Percentiles rank a stretch among this genome's conserved stretches.
These are phyloP conservation scores for Fusarium cyanostomum DNA, from an alignment of 2,329 filamentous ascomycete genomes.

Conservation along the genomic window DNA sequence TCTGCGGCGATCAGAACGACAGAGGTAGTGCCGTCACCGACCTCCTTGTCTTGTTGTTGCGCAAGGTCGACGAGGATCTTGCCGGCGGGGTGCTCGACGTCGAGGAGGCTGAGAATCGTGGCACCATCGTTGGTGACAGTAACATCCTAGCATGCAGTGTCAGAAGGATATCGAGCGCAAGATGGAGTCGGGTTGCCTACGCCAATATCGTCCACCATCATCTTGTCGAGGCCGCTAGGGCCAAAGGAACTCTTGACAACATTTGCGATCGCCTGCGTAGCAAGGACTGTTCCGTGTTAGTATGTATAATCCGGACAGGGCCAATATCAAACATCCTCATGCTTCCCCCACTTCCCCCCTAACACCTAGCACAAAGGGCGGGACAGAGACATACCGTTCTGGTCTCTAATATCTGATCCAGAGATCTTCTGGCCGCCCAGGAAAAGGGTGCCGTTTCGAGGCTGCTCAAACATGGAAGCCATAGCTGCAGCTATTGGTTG, in stretches of 20 bases:
- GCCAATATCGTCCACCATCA: slow-evolving; percentile 99
- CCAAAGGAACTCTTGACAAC: slow-evolving; percentile 99
- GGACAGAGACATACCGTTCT: slow-evolving; percentile 75
- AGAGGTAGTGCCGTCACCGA: slow-evolving; percentile 97
- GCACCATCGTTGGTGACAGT: slow-evolving; percentile 99
- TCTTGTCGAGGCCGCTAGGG: slow-evolving; percentile 96
- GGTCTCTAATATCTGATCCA: slow-evolving; percentile 93
- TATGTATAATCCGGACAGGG: slow-evolving; percentile 8
- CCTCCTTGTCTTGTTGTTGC: slow-evolving; percentile 98
- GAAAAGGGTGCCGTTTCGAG: slow-evolving; percentile 95
- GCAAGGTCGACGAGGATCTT: slow-evolving; percentile 98
- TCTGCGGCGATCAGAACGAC: slow-evolving; percentile 98
- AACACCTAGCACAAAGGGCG: slow-evolving; percentile 32
- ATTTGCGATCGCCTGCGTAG: slow-evolving; percentile 97
- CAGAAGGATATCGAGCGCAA: slow-evolving; percentile 29
- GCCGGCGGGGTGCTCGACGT: slow-evolving; percentile 96
- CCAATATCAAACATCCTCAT: slow-evolving; percentile 32
- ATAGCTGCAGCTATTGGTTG: slow-evolving; percentile 60
- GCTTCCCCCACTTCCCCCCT: slow-evolving; percentile 40
- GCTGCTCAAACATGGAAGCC: slow-evolving; percentile 96
- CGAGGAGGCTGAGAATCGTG: slow-evolving; percentile 92
- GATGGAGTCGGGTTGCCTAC: slow-evolving; percentile 59
- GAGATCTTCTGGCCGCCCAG: slow-evolving; percentile 98
- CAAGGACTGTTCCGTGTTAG: slow-evolving; percentile 70
- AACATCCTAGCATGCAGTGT: slow-evolving; percentile 73